Evolutionary conservation across 2,329 filamentous ascomycete genomes (phyloP).

Genomic region (Clonostachys byssicola): DNA sequence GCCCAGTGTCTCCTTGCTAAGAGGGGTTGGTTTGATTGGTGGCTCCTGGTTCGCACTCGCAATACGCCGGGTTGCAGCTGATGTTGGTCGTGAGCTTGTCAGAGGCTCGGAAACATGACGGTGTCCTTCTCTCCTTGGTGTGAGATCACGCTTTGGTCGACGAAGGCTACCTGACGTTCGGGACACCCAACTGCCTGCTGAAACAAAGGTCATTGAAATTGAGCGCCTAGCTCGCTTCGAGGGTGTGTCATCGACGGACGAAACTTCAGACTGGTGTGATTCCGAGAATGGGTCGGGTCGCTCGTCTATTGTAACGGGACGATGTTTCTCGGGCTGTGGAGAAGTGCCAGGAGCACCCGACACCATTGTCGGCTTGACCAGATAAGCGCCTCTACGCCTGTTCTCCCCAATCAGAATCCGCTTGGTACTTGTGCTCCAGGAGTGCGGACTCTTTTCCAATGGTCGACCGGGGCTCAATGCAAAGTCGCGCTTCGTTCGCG

Average conservation of each 20-base stretch:
- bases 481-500: conserved; percentile 16
- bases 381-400: conserved; percentile 14
- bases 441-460: conserved; percentile 13
- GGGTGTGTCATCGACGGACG: conserved; percentile 21
- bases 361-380: conserved; percentile 30
- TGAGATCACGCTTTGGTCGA: conserved; percentile 45
- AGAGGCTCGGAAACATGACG: conserved; percentile 51
- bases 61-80: conserved; percentile 18
- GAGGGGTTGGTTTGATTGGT: conserved; percentile 8
- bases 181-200: conserved; percentile 52
- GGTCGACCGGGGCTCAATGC: conserved; percentile 9
- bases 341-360: conserved; percentile 14
- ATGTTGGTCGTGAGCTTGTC: conserved; percentile 17
- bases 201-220: conserved; percentile 56
- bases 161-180: conserved; percentile 50
- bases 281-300: conserved; percentile 19
- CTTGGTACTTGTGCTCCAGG: conserved; percentile 12
- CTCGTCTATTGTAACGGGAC: conserved; percentile 5
- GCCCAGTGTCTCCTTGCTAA: background rate
- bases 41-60: conserved; percentile 3
- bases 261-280: background rate
- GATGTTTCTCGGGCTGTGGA: conserved; percentile 6
- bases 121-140: conserved; percentile 32
- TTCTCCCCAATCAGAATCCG: conserved; percentile 16
- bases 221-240: conserved; percentile 45